A percentile compares a stretch with the other conserved stretches of the same genome.
phyloP scores from a whole-genome alignment of 306 rosid species.

The Sindora glabra region DNA sequence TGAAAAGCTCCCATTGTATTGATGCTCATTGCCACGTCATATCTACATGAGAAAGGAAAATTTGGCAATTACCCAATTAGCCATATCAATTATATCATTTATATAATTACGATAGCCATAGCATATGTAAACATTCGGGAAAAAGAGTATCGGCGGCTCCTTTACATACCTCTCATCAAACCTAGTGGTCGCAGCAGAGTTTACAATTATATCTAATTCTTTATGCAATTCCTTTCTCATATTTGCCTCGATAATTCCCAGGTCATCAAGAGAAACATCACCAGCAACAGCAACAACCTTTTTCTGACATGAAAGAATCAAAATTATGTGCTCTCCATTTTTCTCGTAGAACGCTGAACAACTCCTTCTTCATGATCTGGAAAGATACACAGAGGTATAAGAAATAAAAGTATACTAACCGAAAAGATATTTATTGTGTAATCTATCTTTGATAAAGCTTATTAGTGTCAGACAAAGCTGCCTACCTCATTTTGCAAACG shows the following conservation, averaged over 20 bases:
- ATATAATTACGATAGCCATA: too few relatives aligned
- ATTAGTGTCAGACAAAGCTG: too few relatives aligned
- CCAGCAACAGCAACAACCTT: constrained; percentile 3
- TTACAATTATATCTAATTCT: background rate
- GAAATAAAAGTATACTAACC: too few relatives aligned
- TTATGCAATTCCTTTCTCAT: background rate
- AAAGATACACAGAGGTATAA: too few relatives aligned
- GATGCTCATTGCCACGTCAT: constrained; percentile 5
- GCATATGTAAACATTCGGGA: too few relatives aligned
- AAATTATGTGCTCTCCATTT: background rate
- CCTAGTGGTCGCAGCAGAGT: constrained; percentile 16
- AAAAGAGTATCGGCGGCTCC: too few relatives aligned
- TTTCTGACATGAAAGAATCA: constrained; percentile 5
- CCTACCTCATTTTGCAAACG: too few relatives aligned
- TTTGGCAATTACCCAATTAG: too few relatives aligned
- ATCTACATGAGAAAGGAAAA: background rate
- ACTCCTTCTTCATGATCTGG: constrained; percentile 5
- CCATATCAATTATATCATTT: too few relatives aligned
- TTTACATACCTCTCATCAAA: constrained; percentile 20
- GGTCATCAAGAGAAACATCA: background rate
- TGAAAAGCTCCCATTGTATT: constrained; percentile 16
- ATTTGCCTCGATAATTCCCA: background rate
- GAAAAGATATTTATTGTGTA: too few relatives aligned
- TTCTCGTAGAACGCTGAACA: constrained; percentile 1
- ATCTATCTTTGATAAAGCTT: too few relatives aligned